Conservation (phyloP, 306 rosid species). For the Trifolium repens region DNA sequence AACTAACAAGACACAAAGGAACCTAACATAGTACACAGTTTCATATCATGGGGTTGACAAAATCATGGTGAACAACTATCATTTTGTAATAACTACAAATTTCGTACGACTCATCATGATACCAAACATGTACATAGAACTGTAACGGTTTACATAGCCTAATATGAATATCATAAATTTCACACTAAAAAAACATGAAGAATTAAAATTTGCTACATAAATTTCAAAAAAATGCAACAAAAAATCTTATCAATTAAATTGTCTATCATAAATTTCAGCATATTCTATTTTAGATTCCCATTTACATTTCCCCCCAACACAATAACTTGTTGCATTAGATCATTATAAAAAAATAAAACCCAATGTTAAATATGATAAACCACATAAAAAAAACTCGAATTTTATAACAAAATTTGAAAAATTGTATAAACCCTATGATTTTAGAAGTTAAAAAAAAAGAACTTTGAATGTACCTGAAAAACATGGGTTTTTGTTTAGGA, state of each 20-base stretch:
- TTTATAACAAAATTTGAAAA: background rate
- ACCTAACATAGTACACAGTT: background rate
- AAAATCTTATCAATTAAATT: slow-evolving; percentile 11
- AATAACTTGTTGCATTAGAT: background rate
- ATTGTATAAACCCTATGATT: background rate
- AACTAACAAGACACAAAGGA: background rate
- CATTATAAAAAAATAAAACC: background rate
- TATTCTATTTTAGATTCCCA: slow-evolving; percentile 15
- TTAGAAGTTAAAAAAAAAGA: background rate
- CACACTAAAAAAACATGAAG: background rate
- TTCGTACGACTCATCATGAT: background rate
- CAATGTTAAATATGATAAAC: background rate
- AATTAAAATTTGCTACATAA: background rate
- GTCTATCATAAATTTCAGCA: background rate
- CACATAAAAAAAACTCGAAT: background rate
- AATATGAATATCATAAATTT: too few relatives aligned
- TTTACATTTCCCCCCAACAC: background rate
- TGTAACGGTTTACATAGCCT: too few relatives aligned
- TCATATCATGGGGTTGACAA: too few relatives aligned
- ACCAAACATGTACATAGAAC: background rate
- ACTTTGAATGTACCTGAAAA: slow-evolving; percentile 34
- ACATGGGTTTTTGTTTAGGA: background rate
- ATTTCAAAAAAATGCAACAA: slow-evolving; percentile 24
- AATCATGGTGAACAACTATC: too few relatives aligned
- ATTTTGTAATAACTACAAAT: too few relatives aligned